A percentile compares a stretch with the other conserved stretches of the same genome.
These are phyloP conservation scores for Fusarium setosum DNA, from an alignment of 2,329 filamentous ascomycete species.

Conservation along the genomic window DNA sequence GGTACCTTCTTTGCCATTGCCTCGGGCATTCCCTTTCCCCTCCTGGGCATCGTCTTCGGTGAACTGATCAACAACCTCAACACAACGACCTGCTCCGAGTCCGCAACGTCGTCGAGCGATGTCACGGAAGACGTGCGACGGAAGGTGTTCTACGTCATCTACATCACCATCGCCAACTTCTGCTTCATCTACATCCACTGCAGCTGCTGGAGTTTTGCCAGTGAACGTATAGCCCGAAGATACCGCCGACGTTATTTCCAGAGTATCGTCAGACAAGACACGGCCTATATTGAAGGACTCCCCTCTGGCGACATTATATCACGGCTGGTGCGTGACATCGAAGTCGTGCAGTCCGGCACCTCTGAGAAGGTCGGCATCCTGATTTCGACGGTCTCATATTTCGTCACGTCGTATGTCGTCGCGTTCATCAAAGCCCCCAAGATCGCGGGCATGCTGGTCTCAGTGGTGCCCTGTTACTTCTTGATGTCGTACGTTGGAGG, in stretches of 20 bases:
- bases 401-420: constrained; percentile 3
- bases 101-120: not conserved
- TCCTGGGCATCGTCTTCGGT: constrained; percentile 6
- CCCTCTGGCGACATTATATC: constrained; percentile 3
- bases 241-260: not conserved
- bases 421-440: constrained; percentile 1
- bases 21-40: constrained; percentile 4
- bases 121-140: not conserved
- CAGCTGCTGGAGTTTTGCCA: constrained; percentile 1
- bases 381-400: constrained; percentile 1
- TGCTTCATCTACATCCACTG: constrained; percentile 10
- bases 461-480: constrained; percentile 1
- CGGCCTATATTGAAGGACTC: not conserved
- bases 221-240: not conserved
- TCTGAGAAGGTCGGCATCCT: constrained; percentile 7
- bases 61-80: constrained; percentile 6
- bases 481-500: constrained; percentile 2
- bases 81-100: not conserved
- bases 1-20: constrained; percentile 2
- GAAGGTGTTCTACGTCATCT: constrained; percentile 2
- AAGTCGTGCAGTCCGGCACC: not conserved
- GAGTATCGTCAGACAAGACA: not conserved
- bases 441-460: constrained; percentile 3
- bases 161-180: constrained; percentile 4
- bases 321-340: constrained; percentile 2